Conservation (phyloP, 495 filamentous ascomycete species). For the Penicillium robsamsonii region DNA sequence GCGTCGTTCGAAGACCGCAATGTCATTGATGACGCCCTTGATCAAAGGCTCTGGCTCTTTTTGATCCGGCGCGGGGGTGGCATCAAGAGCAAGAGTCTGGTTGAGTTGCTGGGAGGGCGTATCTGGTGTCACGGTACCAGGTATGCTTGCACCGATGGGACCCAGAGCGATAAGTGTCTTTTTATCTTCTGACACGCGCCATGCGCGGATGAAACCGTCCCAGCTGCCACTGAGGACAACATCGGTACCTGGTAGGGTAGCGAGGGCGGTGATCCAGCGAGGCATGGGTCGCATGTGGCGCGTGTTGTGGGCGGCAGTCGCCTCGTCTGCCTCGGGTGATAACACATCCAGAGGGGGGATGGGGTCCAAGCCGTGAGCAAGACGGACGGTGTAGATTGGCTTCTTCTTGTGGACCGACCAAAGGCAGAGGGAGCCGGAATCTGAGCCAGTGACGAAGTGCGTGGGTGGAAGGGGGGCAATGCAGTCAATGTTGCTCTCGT, state of each 20-base stretch:
- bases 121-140: conserved; percentile 23
- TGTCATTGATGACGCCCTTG: conserved; percentile 79
- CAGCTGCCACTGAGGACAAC: conserved; percentile 86
- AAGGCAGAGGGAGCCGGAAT: conserved; percentile 81
- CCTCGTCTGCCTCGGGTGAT: conserved; percentile 64
- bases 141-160: conserved; percentile 50
- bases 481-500: conserved; percentile 86
- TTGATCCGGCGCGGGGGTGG: conserved; percentile 14
- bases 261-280: conserved; percentile 85
- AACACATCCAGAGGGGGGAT: conserved; percentile 61
- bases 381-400: conserved; percentile 71
- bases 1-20: conserved; percentile 73
- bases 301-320: conserved; percentile 56
- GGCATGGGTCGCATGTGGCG: conserved; percentile 51
- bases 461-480: conserved; percentile 85
- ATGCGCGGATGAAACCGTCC: conserved; percentile 86
- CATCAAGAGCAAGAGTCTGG: conserved; percentile 32
- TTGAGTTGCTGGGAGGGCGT: conserved; percentile 42
- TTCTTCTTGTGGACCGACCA: conserved; percentile 96
- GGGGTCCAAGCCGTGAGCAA: conserved; percentile 80
- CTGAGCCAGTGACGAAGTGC: conserved; percentile 88
- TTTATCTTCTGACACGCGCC: conserved; percentile 81
- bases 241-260: conserved; percentile 82
- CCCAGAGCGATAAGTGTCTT: conserved; percentile 71
- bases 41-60: conserved; percentile 39